Base-by-base conservation (phyloP, 108 stramenopile genomes). In the Pelagomonas calceolata region DNA sequence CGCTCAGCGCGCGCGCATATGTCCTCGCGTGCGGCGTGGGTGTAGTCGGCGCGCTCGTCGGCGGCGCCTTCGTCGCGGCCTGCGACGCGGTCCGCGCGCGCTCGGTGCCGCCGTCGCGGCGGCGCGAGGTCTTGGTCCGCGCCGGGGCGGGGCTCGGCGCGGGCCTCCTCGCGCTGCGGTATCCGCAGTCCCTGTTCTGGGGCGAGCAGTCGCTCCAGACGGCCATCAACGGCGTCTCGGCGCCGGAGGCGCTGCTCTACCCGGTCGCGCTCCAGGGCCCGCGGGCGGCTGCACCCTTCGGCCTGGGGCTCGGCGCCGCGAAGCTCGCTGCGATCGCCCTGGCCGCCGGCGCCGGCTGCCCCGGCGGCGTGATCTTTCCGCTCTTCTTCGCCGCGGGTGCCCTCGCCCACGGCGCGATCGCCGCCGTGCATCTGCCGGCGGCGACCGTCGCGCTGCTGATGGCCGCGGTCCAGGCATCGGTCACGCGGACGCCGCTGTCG, bases 401-500 rank as follows among this genome's bases (percentile, higher is more conserved):
- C n/a, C 44, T 78, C 30, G 69, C 78, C 0, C 78, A 75, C 36
- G 74, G 69, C 32, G n/a, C n/a, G n/a, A n/a, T n/a, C 37, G 80
- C 34, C 39, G 70, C 18, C 60, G 43, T 21, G 72, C 66, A 66
- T 21, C 82, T 34, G 51, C 73, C 34, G 51, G 68, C 87, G 4
- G 60, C 81, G 39, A 68, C 77, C 32, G 77, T 84, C 0, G 83
- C 86, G 84, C 76, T 81, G 69, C 72, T 82, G 30, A 88, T 88
- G 87, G 84, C 82, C 35, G 74, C 87, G 39, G 79, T 80, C 5
- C 80, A 85, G 51, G 85, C 87, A 1, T 80, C 83, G 46, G 85
- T 81, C 32, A 88, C 87, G 17, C 60, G 87, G 30, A 88, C 87
- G 21, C 87, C 87, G 3, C 65, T 85, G 70, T 85, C 84, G 64